Evolutionary conservation across 164 flowering plant genomes (phyloP), one percentile per base, ranked within the genome.

Genomic region (Hamamelis virginiana): DNA sequence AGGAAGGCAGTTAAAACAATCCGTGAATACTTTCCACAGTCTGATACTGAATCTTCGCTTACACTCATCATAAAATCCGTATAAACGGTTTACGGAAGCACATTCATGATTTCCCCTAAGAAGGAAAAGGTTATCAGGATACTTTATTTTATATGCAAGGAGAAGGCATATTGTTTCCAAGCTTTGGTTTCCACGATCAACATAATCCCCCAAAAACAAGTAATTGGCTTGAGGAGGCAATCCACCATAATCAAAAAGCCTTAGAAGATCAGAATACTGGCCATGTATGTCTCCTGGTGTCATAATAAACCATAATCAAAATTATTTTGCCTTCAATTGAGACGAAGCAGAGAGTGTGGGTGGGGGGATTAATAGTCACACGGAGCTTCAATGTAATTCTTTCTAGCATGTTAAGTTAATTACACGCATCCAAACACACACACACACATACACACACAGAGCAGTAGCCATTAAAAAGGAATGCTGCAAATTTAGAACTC

Each of bases 181-280:
- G 56, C 80, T 70, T 67, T 74, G 80, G 65, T 77, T 74, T 48
- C 80, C 80, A 1, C 80, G 76, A 63, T 77, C 81, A 3, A 78
- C 81, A 61, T 78, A 78, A 46, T 78, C 81, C 64, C 81, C 81
- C 66, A 78, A 67, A 59, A 78, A 78, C 26, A 78, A 59, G 69
- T 78, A 78, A 67, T 75, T 78, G 46, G 81, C 53, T 27, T 64
- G 68, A 69, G 81, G 79, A 50, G 81, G 81, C 5, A 69, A 53
- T 1, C 81, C 81, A 53, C 81, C 81, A 62, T 69, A 75, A 23
- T 78, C 81, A 57, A 78, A 75, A 46, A 78, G 76, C 66, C 76
- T 69, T 23, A 78, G 72, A 48, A 78, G 81, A 68, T 78, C 81
- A 51, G 81, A 63, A 47, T 71, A 78, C 23, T 78, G 81, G 18